Evolutionary conservation across 2,329 filamentous ascomycete genomes (phyloP), one percentile per base, ranked within the genome.

Genomic region (Sporothrix euskadiensis): DNA sequence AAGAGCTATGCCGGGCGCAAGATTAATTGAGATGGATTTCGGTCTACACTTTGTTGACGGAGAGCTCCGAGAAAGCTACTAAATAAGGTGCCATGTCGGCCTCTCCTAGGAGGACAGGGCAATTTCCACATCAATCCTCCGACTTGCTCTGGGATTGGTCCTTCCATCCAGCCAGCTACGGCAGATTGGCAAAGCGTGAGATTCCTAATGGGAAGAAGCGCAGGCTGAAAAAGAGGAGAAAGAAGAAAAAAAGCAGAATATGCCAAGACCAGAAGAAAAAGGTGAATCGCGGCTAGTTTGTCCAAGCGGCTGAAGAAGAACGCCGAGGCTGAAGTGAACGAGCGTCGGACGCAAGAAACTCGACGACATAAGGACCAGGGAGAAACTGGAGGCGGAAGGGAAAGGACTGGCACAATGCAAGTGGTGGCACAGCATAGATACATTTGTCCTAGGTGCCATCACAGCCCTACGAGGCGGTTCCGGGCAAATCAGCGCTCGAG

Each of bases 391-490:
- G 10, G 19, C 2, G 10, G 19, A 16, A 54, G 19, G 30, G 22
- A n/a, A 63, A n/a, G 16, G 8, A 4, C 22, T 22, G 22, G n/a
- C 16, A 12, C 8, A 41, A 63, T 63, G 59, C 35, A 44, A 26
- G 35, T 44, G 35, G 5, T 14, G 35, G 41, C 41, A 44, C 41
- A 14, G 41, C 8, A 9, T 9, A 44, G 41, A 44, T 12, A 9
- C 41, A 44, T 14, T 44, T 14, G 41, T 14, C 9, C 41, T 44
- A 12, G 6, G 71, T 14, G 59, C 71, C 71, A 49, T 71, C 47
- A 22, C 71, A 72, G 71, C 71, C 61, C 49, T 72, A 72, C 22
- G 61, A 47, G 61, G 49, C 49, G 61, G 57, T 41, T 71, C 61
- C 47, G 19, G 59, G 49, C 71, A 57, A 72, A 72, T 72, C 71